These are phyloP conservation scores for Calonectria pseudoturangicola DNA, from an alignment of 2,329 filamentous ascomycete genomes.

Conservation along the genomic window DNA sequence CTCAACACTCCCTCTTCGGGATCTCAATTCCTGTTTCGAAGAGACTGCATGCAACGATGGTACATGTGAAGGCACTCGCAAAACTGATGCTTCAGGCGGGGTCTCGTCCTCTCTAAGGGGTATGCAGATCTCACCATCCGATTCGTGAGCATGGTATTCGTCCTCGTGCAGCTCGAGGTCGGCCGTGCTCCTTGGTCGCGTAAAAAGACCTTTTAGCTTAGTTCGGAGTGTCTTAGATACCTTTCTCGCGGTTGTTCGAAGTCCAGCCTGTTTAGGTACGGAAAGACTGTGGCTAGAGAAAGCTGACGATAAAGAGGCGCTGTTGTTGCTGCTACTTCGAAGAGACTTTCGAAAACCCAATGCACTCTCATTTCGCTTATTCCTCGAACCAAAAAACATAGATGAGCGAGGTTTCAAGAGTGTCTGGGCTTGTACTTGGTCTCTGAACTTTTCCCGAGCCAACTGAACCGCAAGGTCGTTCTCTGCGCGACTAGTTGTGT, in stretches of 20 bases:
- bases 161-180: constrained; percentile 35
- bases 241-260: constrained; percentile 74
- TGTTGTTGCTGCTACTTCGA: constrained; percentile 66
- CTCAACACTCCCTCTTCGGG: constrained; percentile 73
- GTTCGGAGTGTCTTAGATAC: constrained; percentile 77
- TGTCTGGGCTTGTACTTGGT: constrained; percentile 59
- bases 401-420: constrained; percentile 65
- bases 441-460: constrained; percentile 60
- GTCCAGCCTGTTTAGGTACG: constrained; percentile 53
- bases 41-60: constrained; percentile 70
- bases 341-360: constrained; percentile 69
- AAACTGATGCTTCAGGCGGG: constrained; percentile 67
- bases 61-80: constrained; percentile 68
- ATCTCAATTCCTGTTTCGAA: constrained; percentile 68
- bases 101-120: constrained; percentile 59
- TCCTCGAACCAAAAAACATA: constrained; percentile 64
- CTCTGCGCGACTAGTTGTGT: constrained; percentile 44
- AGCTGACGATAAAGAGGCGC: constrained; percentile 58
- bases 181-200: constrained; percentile 50
- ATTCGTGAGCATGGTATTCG: constrained; percentile 40
- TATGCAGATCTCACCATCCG: constrained; percentile 56
- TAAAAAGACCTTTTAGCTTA: constrained; percentile 71
- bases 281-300: constrained; percentile 53
- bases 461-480: constrained; percentile 61
- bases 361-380: constrained; percentile 58